Base-by-base conservation (phyloP, 2,329 filamentous ascomycete species). In the Hypoxylon sp. region DNA sequence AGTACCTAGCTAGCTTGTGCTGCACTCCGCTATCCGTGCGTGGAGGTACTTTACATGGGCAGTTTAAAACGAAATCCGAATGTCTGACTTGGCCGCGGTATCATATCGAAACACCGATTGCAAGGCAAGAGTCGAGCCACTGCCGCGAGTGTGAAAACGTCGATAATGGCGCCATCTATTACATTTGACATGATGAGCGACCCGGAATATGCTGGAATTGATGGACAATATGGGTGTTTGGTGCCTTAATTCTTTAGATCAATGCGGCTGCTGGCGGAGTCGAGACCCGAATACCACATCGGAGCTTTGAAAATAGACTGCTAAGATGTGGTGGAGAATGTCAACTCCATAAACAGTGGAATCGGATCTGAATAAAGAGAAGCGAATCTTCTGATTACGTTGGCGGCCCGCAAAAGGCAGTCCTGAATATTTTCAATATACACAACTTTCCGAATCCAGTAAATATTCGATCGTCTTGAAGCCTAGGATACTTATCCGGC, bases 221-320 rank as follows among this genome's bases (percentile, higher is more conserved):
- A 32, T 31, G 31, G 30, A 29, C 20, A 45, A 19, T 16, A 26
- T 9, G 12, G 20, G 12, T 26, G 20, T 47, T 36, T 47, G 17
- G 32, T 37, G 21, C 43, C 30, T 32, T 27, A 40, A 38, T 36
- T 43, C 30, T 41, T 21, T 17, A 42, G 30, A 43, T 52, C 23
- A 46, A 53, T 56, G 53, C 53, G 49, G 49, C 48, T 49, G 44
- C 46, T 45, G 23, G 45, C 43, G 47, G 44, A 34, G 36, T 30
- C n/a, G 19, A 41, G 38, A 49, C 45, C 48, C 53, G 49, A 34
- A 45, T 53, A n/a, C 40, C 30, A 49, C 48, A 16, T 44, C 17
- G 15, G 15, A 29, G 26, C 13, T 37, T 30, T 25, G n/a, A 30
- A 17, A 37, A 37, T 34, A 31, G 32, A 20, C 44, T 37, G 34